phyloP scores from a whole-genome alignment of 331 rosid genomes.

The Malus hybrid region DNA sequence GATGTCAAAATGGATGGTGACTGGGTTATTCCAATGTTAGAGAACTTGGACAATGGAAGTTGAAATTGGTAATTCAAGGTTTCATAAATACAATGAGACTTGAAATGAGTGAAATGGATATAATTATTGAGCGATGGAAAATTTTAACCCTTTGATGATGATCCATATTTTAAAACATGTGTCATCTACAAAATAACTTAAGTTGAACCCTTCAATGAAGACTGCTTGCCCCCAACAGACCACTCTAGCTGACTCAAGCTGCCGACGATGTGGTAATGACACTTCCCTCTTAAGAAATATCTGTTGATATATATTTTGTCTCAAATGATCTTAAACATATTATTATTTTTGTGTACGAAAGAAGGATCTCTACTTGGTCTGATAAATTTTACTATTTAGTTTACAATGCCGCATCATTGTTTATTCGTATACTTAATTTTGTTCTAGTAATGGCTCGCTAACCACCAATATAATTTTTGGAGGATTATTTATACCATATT shows the following conservation, averaged over 20 bases:
- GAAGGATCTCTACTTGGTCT: neutral
- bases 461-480: neutral
- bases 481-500: neutral
- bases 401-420: neutral
- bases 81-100: neutral
- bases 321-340: neutral
- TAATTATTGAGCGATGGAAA: neutral
- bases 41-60: slow-evolving; percentile 31
- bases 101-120: neutral
- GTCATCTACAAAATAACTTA: neutral
- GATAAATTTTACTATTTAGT: neutral
- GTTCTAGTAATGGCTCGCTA: neutral
- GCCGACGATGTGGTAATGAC: neutral
- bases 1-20: slow-evolving; percentile 38
- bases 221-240: neutral
- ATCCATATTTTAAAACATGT: neutral
- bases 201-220: neutral
- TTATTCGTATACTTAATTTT: neutral
- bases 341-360: neutral
- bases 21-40: slow-evolving; percentile 56
- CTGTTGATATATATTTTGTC: neutral
- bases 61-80: neutral
- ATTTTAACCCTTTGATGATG: neutral
- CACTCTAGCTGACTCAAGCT: neutral
- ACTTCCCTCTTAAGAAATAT: neutral